Conservation (phyloP, 2,329 filamentous ascomycete species). For the Mollisiaceae sp. region DNA sequence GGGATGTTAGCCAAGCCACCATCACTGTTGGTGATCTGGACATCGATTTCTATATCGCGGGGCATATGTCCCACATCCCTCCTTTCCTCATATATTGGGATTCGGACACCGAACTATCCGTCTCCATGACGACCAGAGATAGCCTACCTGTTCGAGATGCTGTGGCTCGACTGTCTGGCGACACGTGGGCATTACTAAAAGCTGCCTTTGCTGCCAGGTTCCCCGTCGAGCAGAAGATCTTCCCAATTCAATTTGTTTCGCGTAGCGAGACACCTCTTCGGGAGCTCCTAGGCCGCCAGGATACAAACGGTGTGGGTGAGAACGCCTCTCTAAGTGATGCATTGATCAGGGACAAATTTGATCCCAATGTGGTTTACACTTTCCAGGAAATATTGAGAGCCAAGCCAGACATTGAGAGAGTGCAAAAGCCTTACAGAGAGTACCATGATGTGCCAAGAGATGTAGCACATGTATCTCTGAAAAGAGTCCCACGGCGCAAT, state of each 20-base stretch:
- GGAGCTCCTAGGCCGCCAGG: constrained; percentile 4
- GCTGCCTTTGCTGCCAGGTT: constrained; percentile 35
- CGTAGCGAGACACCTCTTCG: constrained; percentile 7
- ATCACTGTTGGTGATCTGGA: constrained; percentile 44
- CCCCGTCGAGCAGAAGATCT: constrained; percentile 26
- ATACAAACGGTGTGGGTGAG: background rate
- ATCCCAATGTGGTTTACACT: constrained; percentile 39
- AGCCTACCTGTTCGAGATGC: constrained; percentile 48
- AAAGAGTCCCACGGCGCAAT: constrained; percentile 57
- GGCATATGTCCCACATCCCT: constrained; percentile 28
- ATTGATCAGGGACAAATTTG: constrained; percentile 31
- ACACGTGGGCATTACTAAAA: constrained; percentile 33
- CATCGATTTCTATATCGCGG: constrained; percentile 32
- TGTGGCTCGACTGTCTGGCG: constrained; percentile 7
- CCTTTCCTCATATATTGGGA: constrained; percentile 40
- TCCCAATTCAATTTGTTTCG: constrained; percentile 31
- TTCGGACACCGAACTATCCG: constrained; percentile 25
- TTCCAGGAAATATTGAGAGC: constrained; percentile 49
- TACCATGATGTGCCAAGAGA: constrained; percentile 50
- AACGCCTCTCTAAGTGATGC: constrained; percentile 15
- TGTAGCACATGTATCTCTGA: constrained; percentile 55
- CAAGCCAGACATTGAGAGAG: constrained; percentile 50
- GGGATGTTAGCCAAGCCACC: constrained; percentile 64
- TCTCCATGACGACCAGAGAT: constrained; percentile 45
- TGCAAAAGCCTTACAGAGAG: constrained; percentile 46